Percentiles rank a stretch among this genome's conserved stretches.
Conservation (phyloP, 306 rosid species). For the Cicer arietinum region DNA sequence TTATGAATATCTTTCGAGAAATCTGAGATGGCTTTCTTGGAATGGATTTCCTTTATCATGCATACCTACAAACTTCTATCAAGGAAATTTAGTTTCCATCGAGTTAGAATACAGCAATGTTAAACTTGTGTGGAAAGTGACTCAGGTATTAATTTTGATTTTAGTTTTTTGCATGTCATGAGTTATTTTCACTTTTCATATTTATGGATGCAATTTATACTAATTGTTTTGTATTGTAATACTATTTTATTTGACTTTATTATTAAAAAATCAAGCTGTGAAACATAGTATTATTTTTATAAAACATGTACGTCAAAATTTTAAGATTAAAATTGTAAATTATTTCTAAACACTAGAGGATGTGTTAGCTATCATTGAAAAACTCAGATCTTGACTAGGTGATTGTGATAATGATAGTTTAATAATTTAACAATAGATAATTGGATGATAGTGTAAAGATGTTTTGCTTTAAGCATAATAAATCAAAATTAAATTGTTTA, state of each 20-base stretch:
- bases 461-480: background rate
- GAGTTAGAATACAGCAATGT: conserved; percentile 24
- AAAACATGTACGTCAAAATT: background rate
- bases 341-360: background rate
- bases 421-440: background rate
- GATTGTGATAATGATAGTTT: background rate
- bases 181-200: background rate
- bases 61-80: conserved; percentile 28
- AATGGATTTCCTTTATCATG: conserved; percentile 10
- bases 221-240: background rate
- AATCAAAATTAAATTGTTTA: background rate
- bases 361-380: background rate
- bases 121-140: background rate
- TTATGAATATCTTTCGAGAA: conserved; percentile 18
- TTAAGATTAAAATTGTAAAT: background rate
- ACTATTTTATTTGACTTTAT: background rate
- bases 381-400: background rate
- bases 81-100: conserved; percentile 25
- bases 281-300: background rate
- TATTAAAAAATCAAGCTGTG: background rate
- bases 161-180: background rate
- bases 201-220: background rate
- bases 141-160: conserved; percentile 31
- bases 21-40: conserved; percentile 43
- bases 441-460: background rate